Evolutionary conservation across 2,329 filamentous ascomycete species (phyloP).

Genomic region (Apiospora sp.): DNA sequence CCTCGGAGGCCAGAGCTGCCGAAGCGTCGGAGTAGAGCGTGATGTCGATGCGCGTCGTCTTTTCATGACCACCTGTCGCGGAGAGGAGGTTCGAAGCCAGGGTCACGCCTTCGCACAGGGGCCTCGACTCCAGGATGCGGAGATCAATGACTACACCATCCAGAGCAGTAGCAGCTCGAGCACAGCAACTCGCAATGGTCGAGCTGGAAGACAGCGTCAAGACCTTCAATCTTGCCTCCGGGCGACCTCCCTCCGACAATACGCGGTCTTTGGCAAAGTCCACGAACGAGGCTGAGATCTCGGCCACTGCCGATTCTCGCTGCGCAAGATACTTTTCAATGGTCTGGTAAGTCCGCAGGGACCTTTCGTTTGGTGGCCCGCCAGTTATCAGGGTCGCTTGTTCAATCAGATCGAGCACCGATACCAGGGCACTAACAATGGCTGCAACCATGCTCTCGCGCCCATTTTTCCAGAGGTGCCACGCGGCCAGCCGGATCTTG

Average conservation of each 20-base stretch:
- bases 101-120: slow-evolving; percentile 69
- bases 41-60: slow-evolving; percentile 42
- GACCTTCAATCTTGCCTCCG: slow-evolving; percentile 50
- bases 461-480: slow-evolving; percentile 71
- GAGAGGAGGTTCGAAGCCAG: slow-evolving; percentile 54
- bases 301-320: slow-evolving; percentile 31
- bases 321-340: slow-evolving; percentile 35
- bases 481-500: slow-evolving; percentile 62
- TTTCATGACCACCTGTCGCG: slow-evolving; percentile 34
- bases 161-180: slow-evolving; percentile 47
- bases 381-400: slow-evolving; percentile 33
- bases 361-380: slow-evolving; percentile 35
- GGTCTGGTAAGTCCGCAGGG: slow-evolving; percentile 36
- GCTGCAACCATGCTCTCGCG: slow-evolving; percentile 72
- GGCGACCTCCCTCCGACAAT: background rate
- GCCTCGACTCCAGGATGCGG: slow-evolving; percentile 71
- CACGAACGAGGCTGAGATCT: slow-evolving; percentile 47
- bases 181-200: slow-evolving; percentile 61
- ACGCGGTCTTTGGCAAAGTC: slow-evolving; percentile 41
- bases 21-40: slow-evolving; percentile 68
- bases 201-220: slow-evolving; percentile 71
- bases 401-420: slow-evolving; percentile 52
- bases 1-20: slow-evolving; percentile 58
- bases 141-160: slow-evolving; percentile 56
- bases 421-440: slow-evolving; percentile 59